A percentile compares a stretch with the other conserved stretches of the same genome.
These are phyloP conservation scores for Globisporangium paddicum DNA, from an alignment of 352 stramenopile species.

Conservation along the genomic window DNA sequence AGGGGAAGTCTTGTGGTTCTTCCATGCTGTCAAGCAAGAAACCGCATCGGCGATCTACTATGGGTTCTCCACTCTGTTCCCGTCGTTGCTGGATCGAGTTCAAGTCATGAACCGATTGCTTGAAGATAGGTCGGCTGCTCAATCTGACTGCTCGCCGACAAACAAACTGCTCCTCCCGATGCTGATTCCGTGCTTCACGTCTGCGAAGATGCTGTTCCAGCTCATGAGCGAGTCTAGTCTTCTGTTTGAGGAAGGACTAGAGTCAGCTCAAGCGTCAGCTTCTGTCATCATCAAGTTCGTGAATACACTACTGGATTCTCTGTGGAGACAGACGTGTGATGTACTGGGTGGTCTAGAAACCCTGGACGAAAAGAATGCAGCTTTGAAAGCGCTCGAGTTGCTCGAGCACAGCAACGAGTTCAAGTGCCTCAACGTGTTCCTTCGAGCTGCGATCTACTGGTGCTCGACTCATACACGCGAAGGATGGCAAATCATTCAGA, in stretches of 20 bases:
- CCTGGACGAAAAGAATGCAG: conserved; percentile 2
- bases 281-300: conserved; percentile 35
- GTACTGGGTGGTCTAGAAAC: conserved; percentile 13
- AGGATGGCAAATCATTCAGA: conserved; percentile 58
- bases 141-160: conserved; percentile 23
- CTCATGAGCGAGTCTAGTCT: conserved; percentile 52
- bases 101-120: conserved; percentile 81
- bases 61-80: conserved; percentile 76
- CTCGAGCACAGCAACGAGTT: conserved; percentile 61
- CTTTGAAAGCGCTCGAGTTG: conserved; percentile 27
- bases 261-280: conserved; percentile 14
- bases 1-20: conserved; percentile 60
- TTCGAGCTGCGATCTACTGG: conserved; percentile 75
- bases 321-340: conserved; percentile 36
- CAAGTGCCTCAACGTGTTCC: conserved; percentile 75
- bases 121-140: conserved; percentile 22
- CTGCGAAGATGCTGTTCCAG: conserved; percentile 80
- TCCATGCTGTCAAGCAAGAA: conserved; percentile 77
- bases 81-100: conserved; percentile 70
- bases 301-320: conserved; percentile 48
- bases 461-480: conserved; percentile 40
- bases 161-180: conserved; percentile 75
- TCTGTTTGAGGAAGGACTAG: conserved; percentile 17
- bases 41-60: conserved; percentile 72
- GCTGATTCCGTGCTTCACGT: conserved; percentile 81